Base-by-base conservation (phyloP, 257 asterid genomes). In the Lycium barbarum region DNA sequence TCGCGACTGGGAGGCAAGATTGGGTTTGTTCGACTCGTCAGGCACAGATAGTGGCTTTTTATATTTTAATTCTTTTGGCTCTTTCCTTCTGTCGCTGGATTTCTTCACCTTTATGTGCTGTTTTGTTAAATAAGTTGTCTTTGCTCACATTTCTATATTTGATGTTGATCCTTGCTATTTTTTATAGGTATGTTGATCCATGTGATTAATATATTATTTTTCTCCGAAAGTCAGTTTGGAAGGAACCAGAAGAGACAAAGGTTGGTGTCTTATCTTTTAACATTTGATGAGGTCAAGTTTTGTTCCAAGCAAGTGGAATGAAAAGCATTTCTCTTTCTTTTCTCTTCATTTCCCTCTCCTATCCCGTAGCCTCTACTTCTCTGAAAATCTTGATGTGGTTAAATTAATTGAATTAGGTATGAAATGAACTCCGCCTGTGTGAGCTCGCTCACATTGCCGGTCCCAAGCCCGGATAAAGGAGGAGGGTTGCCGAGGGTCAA, bases 171-270 rank as follows among this genome's bases (percentile, higher is more conserved):
- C 33, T 26, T 26, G 33, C n/a, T n/a, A n/a, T n/a, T n/a, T n/a
- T n/a, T n/a, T n/a, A n/a, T n/a, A n/a, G n/a, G 33, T 26, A 26
- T 26, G 33, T 26, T 26, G 33, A 67, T 68, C 51, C 79, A 35
- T 66, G 68, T 83, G 67, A 66, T 65, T 65, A 47, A 65, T 82
- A 12, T 67, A n/a, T 72, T 5, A 5, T 45, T 72, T 72, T 66
- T 53, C 36, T 90, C 90, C 98, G 95, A 98, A 97, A 87, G 87
- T 84, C 98, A 87, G 91, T 97, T 84, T 92, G 92, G 93, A 94
- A 90, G 95, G 98, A 93, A 81, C 94, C 97, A 62, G 83, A 80
- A 72, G 94, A 88, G 57, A 83, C 95, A 53, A 93, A 92, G 96
- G 99, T 96, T 87, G 72, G 97, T 83, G 45, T 86, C 38, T 26